phyloP scores from a whole-genome alignment of 345 rosid genomes.

The Gossypium anomalum region DNA sequence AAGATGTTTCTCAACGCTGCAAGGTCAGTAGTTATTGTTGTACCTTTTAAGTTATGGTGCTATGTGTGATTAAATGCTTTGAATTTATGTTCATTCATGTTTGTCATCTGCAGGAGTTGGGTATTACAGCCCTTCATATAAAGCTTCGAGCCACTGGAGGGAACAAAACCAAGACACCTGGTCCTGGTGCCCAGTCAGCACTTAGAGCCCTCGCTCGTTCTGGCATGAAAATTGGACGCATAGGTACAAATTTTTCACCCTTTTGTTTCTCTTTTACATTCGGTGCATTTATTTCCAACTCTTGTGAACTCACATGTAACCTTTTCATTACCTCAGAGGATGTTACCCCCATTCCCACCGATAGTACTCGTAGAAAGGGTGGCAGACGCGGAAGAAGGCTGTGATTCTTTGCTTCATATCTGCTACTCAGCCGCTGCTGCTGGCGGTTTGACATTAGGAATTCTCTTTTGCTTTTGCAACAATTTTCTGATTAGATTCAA shows the following conservation, averaged over 20 bases:
- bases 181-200: conserved; percentile 94
- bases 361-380: conserved; percentile 26
- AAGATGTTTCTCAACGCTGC: conserved; percentile 77
- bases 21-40: conserved; percentile 39
- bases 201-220: conserved; percentile 94
- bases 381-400: conserved; percentile 92
- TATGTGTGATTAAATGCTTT: background rate
- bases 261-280: background rate
- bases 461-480: background rate
- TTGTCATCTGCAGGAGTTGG: conserved; percentile 51
- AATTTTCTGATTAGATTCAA: conserved; percentile 2
- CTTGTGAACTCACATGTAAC: background rate
- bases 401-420: conserved; percentile 23
- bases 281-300: background rate
- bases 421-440: conserved; percentile 12
- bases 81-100: background rate
- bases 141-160: conserved; percentile 36
- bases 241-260: conserved; percentile 29
- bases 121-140: conserved; percentile 65
- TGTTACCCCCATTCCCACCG: conserved; percentile 87
- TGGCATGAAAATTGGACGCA: conserved; percentile 92
- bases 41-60: background rate
- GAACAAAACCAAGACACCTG: conserved; percentile 80
- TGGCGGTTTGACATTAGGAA: background rate
- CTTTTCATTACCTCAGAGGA: conserved; percentile 51